Base-by-base conservation (phyloP, 139 green algal species). In the Chlorella sorokiniana region DNA sequence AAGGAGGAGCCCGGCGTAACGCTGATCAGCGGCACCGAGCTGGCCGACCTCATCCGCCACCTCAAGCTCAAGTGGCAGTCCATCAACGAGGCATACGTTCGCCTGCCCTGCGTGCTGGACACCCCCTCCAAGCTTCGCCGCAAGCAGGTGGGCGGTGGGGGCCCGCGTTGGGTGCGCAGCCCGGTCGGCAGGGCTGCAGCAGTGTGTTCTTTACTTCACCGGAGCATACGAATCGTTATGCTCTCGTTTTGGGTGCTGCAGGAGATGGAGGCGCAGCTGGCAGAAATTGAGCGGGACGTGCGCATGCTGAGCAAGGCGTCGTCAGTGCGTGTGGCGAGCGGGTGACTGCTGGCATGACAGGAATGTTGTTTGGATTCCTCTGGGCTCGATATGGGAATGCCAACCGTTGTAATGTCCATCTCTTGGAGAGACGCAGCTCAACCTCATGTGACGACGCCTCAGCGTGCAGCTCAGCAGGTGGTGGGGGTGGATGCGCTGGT, bases 31-130 rank as follows among this genome's bases (percentile, higher is more conserved):
- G 81, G 88, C 40, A 86, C 89, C 20, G 93, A 96, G 79, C 84
- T 91, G 22, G 38, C 79, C 16, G 76, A 95, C 72, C 87, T 98
- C 41, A 81, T 98, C 61, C 40, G 64, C 6, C 89, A 95, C 84
- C 88, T 98, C 40, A 97, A 98, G 90, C 67, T 83, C 48, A 97
- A 97, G 86, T 98, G 93, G 93, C 92, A 85, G 31, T 76, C 81
- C 14, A 54, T 97, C 18, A 98, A 98, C 83, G 85, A 84, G 27
- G 90, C 88, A 3, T 98, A 96, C 87, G 92, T 96, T 85, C 91
- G 88, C 75, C 83, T 95, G 81, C 86, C 90, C 23, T 93, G 94
- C 77, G 88, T 84, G 31, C 76, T 95, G 79, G 94, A 97, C 88
- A 93, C 90, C 20, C 87, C 88, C 35, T 78, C 85, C 68, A 96